Base-by-base conservation (phyloP, 768 basidiomycete genomes). In the Pholiota microspora region DNA sequence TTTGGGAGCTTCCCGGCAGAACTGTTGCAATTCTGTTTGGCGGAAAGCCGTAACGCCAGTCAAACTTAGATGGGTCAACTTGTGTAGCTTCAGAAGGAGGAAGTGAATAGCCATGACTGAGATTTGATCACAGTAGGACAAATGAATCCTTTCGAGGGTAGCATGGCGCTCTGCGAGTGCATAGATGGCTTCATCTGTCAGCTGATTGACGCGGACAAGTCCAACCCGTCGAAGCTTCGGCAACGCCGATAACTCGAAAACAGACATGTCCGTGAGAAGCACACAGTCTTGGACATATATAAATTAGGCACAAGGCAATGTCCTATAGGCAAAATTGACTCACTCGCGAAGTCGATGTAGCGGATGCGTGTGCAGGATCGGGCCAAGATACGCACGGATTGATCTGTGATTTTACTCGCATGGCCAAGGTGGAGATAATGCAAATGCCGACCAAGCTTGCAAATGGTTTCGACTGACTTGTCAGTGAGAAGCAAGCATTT, bases 401-500 rank as follows among this genome's bases (percentile, higher is more conserved):
- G 81, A 69, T 99, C 97, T 6, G 94, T 96, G 58, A 98, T 94
- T 62, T 85, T 86, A 60, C 76, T 76, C 6, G 92, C 90, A 73
- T 99, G 96, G 6, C 94, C 97, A 35, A 98, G 79, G 69, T 99
- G 97, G 29, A 99, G 81, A 67, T 96, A 93, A 67, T 98, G 97
- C 29, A 99, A 69, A 67, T 94, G 84, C 67, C 89, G 88, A n/a
- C 95, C 95, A 15, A 99, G 79, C 64, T 77, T 78, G 68, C 91
- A 91, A 29, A 98, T 90, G 55, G 82, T 88, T 61, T 89, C 86
- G 32, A 98, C 83, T 1, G 89, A 81, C 54, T 79, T 81, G 71
- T 96, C 92, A 6, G 93, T 92, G 63, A 97, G 74, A 40, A 81
- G 68, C 8, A 70, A 67, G 66, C 94, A 97, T 68, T 95, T 96